A percentile compares a stretch with the other conserved stretches of the same genome.
These are phyloP conservation scores for Myxozyma mucilagina DNA, from an alignment of 805 yeast genomes.

Conservation along the genomic window DNA sequence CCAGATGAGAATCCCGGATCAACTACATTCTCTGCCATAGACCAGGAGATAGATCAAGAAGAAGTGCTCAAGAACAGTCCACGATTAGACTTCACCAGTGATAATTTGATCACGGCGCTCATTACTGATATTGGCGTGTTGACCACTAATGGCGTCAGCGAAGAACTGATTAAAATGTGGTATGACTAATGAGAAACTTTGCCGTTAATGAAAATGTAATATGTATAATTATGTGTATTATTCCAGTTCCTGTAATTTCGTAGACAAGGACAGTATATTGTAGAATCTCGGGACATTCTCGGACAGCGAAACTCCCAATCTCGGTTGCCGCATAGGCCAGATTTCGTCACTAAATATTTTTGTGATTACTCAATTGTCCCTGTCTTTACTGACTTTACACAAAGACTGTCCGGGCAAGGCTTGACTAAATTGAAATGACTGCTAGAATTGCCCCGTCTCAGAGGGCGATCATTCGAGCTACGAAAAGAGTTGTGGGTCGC, in stretches of 20 bases:
- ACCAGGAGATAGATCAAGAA: constrained; percentile 38
- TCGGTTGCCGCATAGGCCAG: no score
- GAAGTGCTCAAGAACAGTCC: constrained; percentile 47
- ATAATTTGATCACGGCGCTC: constrained; percentile 90
- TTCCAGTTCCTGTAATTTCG: neutral
- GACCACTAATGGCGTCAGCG: constrained; percentile 98
- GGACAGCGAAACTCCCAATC: no score
- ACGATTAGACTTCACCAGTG: constrained; percentile 89
- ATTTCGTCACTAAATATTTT: no score
- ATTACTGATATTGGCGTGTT: constrained; percentile 95
- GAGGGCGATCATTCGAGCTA: neutral
- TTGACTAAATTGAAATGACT: neutral
- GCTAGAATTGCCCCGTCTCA: neutral
- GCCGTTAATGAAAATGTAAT: neutral
- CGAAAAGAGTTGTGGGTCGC: neutral
- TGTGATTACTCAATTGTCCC: no score
- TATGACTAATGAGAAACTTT: constrained; percentile 16
- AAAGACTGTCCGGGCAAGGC: no score
- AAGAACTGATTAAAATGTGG: constrained; percentile 91
- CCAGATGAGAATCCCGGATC: constrained; percentile 49
- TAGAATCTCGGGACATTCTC: no score
- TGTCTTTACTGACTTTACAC: no score
- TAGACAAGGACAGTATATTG: no score
- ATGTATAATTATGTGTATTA: neutral
- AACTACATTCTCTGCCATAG: constrained; percentile 21